Evolutionary conservation across 31 red algal genomes (phyloP).

Genomic region (Asparagopsis taxiformis): DNA sequence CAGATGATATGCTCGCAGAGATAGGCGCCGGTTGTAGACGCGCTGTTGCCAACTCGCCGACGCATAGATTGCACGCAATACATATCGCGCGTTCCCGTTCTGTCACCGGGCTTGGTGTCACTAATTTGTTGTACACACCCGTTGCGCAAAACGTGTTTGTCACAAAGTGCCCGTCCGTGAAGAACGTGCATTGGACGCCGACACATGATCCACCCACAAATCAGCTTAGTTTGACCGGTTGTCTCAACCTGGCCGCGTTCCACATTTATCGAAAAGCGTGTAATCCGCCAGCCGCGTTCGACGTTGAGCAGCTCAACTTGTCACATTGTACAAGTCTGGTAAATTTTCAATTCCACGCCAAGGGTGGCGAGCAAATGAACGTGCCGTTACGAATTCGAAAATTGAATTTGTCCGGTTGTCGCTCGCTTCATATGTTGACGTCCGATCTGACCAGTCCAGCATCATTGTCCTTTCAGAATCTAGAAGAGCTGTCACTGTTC

Average conservation of each 20-base stretch:
- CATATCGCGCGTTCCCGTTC: background rate
- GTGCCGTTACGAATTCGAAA: background rate
- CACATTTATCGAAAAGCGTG: background rate
- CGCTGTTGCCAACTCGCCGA: background rate
- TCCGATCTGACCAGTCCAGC: background rate
- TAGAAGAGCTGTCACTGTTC: slow-evolving; percentile 8
- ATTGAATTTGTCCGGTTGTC: slow-evolving; percentile 10
- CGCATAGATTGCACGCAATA: background rate
- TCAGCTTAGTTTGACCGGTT: slow-evolving; percentile 1
- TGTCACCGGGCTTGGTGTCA: slow-evolving; percentile 1
- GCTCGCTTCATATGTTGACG: slow-evolving; percentile 1
- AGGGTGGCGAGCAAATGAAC: background rate
- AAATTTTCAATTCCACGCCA: background rate
- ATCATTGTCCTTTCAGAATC: background rate
- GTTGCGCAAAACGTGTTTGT: background rate
- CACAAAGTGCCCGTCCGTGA: background rate
- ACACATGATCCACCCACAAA: background rate
- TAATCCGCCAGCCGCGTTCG: background rate
- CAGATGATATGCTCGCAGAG: background rate
- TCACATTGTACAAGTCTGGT: background rate
- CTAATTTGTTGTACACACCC: background rate
- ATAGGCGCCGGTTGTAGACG: background rate
- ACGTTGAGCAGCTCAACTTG: slow-evolving; percentile 1
- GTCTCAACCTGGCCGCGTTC: background rate
- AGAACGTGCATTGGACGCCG: background rate